These are phyloP conservation scores for Rostrohypoxylon terebratum DNA, from an alignment of 495 filamentous ascomycete species.

Conservation along the genomic window DNA sequence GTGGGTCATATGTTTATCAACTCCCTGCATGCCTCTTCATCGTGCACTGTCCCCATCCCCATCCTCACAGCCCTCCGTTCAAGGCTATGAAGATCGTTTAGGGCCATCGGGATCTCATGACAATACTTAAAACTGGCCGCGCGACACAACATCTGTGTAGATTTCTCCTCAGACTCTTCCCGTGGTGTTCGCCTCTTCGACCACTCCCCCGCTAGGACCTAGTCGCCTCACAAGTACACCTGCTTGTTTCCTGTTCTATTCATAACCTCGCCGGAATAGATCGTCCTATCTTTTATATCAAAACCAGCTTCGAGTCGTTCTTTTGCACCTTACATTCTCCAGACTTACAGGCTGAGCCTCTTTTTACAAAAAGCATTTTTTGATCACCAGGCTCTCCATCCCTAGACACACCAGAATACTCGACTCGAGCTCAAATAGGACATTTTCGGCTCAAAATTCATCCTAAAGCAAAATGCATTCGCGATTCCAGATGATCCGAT, in stretches of 20 bases:
- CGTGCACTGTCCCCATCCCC: constrained; percentile 32
- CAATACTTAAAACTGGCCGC: constrained; percentile 37
- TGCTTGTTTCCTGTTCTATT: constrained; percentile 43
- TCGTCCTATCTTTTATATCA: constrained; percentile 55
- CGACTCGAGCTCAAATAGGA: constrained; percentile 9
- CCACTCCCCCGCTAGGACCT: constrained; percentile 35
- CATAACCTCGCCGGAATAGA: constrained; percentile 48
- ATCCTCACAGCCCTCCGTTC: constrained; percentile 33
- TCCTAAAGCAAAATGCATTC: constrained; percentile 55
- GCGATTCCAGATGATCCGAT: constrained; percentile 64
- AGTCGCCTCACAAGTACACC: constrained; percentile 27
- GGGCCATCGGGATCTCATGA: constrained; percentile 17
- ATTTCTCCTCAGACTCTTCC: constrained; percentile 47
- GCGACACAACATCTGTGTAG: constrained; percentile 21
- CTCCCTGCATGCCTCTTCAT: constrained; percentile 43
- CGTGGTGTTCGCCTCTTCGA: constrained; percentile 32
- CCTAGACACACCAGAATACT: constrained; percentile 1
- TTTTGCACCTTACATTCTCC: constrained; percentile 47
- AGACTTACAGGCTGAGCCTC: constrained; percentile 54
- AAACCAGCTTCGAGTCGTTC: constrained; percentile 41
- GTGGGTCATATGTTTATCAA: constrained; percentile 46
- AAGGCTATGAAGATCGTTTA: constrained; percentile 32
- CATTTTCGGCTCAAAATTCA: not conserved
- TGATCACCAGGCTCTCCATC: constrained; percentile 12
- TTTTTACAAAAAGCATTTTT: constrained; percentile 30